Base-by-base conservation (phyloP, 2,329 filamentous ascomycete species). In the Aotearoamyces nothofagi region DNA sequence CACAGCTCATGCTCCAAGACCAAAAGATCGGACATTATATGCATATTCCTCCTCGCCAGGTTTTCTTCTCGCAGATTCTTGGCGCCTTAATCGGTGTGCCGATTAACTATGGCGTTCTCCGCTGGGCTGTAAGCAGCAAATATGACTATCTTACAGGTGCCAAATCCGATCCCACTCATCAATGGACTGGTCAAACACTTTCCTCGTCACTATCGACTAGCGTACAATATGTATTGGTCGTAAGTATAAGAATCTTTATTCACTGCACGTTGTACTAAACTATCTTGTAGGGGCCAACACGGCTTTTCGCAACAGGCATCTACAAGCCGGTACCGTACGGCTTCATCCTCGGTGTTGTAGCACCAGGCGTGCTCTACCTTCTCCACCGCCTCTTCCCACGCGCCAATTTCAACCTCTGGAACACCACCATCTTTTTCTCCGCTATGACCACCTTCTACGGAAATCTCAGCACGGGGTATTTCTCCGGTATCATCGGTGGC, bases 21-120 rank as follows among this genome's bases (percentile, higher is more conserved):
- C 64, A 67, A 42, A 69, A 73, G 41, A 69, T 74, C n/a, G 69
- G 67, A 0, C 67, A 73, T 38, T 74, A 73, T 38, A 69, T 70
- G 60, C 66, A 74, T 30, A 56, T 74, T 0, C 65, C 68, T 0
- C 69, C 69, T 2, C 60, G 63, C 9, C 54, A 61, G 0, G 60
- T 72, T 5, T 73, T 75, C 51, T 68, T 72, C 44, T 66, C 64
- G 2, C 69, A 74, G 39, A 54, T 74, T 4, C 67, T 72, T 17
- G 69, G 66, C 3, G 66, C 63, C 10, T 48, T 67, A 5, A 53
- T 74, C 23, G 69, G 68, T 4, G 57, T 74, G 5, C 68, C 69
- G 0, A 61, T 73, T 37, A 70, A 74, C 42, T 74, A 73, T 30
- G 67, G 56, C 4, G 65, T 71, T 13, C 61, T 74, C 25, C 58